Base-by-base conservation (phyloP, 306 rosid genomes). In the Trifolium repens region DNA sequence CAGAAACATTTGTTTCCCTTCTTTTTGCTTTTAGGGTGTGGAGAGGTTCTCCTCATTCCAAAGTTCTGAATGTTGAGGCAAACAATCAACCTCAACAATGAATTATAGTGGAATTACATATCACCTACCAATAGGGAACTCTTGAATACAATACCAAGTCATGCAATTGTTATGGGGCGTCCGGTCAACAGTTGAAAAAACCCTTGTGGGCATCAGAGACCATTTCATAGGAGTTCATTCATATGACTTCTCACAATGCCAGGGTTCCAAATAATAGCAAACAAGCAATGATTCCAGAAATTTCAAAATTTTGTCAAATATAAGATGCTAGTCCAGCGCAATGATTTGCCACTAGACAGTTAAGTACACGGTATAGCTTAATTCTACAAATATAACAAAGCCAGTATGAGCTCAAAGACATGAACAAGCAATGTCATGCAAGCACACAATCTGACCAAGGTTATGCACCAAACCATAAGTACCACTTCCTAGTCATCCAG, bases 251-350 rank as follows among this genome's bases (percentile, higher is more conserved):
- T 47, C 49, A 54, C 57, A 57, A 74, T 37, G 30, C 15, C 16
- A 52, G 70, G 77, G 44, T 57, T 81, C 71, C 70, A 71, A 76
- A 62, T 66, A 24, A 35, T 66, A 64, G 63, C 69, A 73, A 55
- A 57, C 61, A 55, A n/a, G 7, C 19, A 59, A 50, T 11, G 71
- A 70, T 44, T 5, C 24, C 54, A 52, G 24, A 64, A 34, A 78
- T 16, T 35, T 13, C 72, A 77, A 61, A 16, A 55, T 58, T 46
- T 60, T 68, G 61, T 59, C 27, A 81, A 60, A 65, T 46, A 67
- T 43, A 70, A 74, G 15, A 57, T 12, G 61, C 43, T 67, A 39
- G 55, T 73, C 52, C 17, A 62, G 60, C 35, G 24, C 22, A 79
- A 52, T 12, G 50, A 62, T 73, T 49, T 60, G 42, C 69, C 69